A percentile compares a stretch with the other conserved stretches of the same genome.
phyloP scores from a whole-genome alignment of 495 filamentous ascomycete genomes.

The Parachaetomium inaequale region DNA sequence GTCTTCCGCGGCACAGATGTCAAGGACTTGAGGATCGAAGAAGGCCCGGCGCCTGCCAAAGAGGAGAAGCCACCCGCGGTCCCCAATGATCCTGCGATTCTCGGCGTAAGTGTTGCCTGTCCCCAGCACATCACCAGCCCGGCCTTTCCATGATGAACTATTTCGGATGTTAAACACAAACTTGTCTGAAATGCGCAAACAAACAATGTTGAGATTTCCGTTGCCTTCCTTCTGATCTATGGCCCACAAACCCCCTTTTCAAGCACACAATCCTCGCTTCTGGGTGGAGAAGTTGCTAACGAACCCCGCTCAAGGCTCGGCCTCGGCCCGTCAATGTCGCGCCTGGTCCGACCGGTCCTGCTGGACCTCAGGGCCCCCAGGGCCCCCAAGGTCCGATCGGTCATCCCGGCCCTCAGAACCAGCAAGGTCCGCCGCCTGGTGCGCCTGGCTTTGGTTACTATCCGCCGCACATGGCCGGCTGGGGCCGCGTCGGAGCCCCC shows the following conservation, averaged over 20 bases:
- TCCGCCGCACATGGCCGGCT: constrained; percentile 54
- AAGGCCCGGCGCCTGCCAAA: constrained; percentile 59
- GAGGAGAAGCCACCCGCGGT: constrained; percentile 72
- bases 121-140: neutral
- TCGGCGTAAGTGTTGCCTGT: constrained; percentile 71
- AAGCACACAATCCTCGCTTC: constrained; percentile 3
- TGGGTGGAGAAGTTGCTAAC: constrained; percentile 25
- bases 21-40: constrained; percentile 91
- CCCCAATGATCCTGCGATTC: constrained; percentile 93
- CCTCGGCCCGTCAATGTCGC: constrained; percentile 36
- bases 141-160: constrained; percentile 67
- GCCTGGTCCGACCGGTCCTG: constrained; percentile 33
- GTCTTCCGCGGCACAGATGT: constrained; percentile 98
- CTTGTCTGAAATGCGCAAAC: constrained; percentile 87
- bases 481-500: constrained; percentile 36
- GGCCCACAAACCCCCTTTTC: constrained; percentile 9
- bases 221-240: constrained; percentile 98
- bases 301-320: constrained; percentile 35
- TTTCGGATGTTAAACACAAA: constrained; percentile 74
- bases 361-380: constrained; percentile 26
- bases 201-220: constrained; percentile 88
- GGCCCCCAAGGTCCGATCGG: constrained; percentile 18
- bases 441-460: constrained; percentile 37
- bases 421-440: constrained; percentile 32
- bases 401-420: constrained; percentile 32